Conservation (phyloP, 2,329 filamentous ascomycete genomes). For the Trematosphaeria pertusa region DNA sequence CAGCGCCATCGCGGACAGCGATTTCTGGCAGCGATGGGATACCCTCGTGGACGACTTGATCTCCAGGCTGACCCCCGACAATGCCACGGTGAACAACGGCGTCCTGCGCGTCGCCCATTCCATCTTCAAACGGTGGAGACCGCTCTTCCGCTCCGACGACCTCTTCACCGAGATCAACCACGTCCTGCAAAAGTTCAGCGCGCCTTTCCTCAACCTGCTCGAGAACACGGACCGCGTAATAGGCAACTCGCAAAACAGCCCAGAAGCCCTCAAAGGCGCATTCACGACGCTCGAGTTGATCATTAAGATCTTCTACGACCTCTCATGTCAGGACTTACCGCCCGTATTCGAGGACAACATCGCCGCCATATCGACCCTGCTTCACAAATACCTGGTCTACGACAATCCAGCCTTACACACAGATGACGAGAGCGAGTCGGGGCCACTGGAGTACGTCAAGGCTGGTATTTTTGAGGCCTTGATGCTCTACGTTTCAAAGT, state of each 20-base stretch:
- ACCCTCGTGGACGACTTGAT: conserved; percentile 95
- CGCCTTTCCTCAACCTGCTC: conserved; percentile 82
- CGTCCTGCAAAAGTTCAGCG: conserved; percentile 83
- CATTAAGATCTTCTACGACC: conserved; percentile 91
- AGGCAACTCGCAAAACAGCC: conserved; percentile 76
- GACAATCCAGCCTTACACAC: conserved; percentile 82
- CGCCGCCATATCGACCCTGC: conserved; percentile 73
- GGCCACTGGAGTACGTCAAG: conserved; percentile 84
- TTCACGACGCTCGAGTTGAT: conserved; percentile 88
- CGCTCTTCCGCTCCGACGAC: conserved; percentile 89
- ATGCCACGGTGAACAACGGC: conserved; percentile 87
- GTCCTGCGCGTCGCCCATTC: conserved; percentile 97
- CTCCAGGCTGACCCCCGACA: conserved; percentile 79
- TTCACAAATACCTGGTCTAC: conserved; percentile 94
- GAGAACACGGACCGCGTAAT: conserved; percentile 74
- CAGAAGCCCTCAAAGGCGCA: conserved; percentile 74
- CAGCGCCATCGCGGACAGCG: conserved; percentile 95
- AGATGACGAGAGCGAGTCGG: conserved; percentile 88
- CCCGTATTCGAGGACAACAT: conserved; percentile 94
- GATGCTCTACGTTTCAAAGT: conserved; percentile 91
- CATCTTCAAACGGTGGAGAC: conserved; percentile 95
- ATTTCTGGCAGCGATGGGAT: conserved; percentile 96
- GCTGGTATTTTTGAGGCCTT: conserved; percentile 92
- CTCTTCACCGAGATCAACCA: conserved; percentile 97
- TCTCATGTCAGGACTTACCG: conserved; percentile 96